phyloP scores from a whole-genome alignment of 306 rosid species.

The Medicago arabica region DNA sequence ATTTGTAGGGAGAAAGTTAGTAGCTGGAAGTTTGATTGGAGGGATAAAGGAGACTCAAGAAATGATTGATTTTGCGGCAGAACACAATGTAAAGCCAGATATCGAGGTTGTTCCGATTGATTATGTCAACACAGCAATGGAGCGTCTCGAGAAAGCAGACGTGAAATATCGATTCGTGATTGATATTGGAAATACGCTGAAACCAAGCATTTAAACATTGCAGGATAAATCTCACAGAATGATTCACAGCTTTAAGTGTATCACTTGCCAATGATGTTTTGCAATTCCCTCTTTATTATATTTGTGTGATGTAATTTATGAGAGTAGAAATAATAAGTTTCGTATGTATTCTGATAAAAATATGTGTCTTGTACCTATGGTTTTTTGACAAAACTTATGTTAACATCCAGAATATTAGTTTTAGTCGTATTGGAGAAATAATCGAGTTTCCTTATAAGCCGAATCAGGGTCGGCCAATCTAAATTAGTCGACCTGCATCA shows the following conservation, averaged over 20 bases:
- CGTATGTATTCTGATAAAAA: no score
- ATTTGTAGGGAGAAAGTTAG: conserved; percentile 21
- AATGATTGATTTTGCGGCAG: conserved; percentile 6
- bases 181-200: neutral
- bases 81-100: conserved; percentile 28
- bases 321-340: no score
- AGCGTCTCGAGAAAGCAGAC: conserved; percentile 22
- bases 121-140: conserved; percentile 33
- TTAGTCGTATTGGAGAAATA: no score
- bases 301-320: no score
- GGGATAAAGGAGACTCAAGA: neutral
- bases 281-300: no score
- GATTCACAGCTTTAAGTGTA: neutral
- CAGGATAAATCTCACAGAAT: neutral
- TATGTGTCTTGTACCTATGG: no score
- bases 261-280: no score
- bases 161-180: conserved; percentile 26
- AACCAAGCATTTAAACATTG: conserved; percentile 4
- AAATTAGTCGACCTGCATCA: no score
- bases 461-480: no score
- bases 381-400: no score
- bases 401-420: no score
- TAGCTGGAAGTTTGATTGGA: conserved; percentile 16
- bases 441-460: no score
- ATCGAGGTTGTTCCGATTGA: conserved; percentile 31